phyloP scores from a whole-genome alignment of 2,329 filamentous ascomycete genomes.

The Dothistroma pini region DNA sequence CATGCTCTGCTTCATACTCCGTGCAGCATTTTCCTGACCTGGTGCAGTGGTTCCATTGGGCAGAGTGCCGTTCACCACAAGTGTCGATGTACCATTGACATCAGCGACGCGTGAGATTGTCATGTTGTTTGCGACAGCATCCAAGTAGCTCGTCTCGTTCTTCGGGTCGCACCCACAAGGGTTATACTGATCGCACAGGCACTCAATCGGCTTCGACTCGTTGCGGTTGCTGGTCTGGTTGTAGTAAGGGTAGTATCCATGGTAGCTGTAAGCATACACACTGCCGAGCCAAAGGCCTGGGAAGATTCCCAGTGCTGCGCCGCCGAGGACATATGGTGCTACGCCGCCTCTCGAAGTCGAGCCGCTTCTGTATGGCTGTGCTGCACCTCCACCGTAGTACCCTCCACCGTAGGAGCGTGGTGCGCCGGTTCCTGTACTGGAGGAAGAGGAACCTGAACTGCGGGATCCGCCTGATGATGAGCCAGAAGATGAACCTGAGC shows the following conservation, averaged over 20 bases:
- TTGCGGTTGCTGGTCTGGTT: slow-evolving; percentile 49
- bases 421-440: slow-evolving; percentile 53
- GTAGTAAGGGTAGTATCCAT: slow-evolving; percentile 52
- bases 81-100: slow-evolving; percentile 56
- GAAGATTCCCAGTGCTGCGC: slow-evolving; percentile 52
- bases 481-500: slow-evolving; percentile 16
- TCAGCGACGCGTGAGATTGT: slow-evolving; percentile 58
- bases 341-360: slow-evolving; percentile 41
- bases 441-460: slow-evolving; percentile 20
- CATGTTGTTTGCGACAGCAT: slow-evolving; percentile 58
- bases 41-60: slow-evolving; percentile 47
- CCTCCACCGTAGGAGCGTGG: slow-evolving; percentile 58
- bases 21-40: slow-evolving; percentile 25
- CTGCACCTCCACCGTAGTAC: slow-evolving; percentile 65
- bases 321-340: slow-evolving; percentile 51
- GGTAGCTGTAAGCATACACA: slow-evolving; percentile 60
- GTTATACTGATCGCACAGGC: slow-evolving; percentile 56
- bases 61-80: slow-evolving; percentile 73
- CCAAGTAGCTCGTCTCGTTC: slow-evolving; percentile 57
- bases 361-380: slow-evolving; percentile 57
- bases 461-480: slow-evolving; percentile 18
- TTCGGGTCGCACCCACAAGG: slow-evolving; percentile 65
- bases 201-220: slow-evolving; percentile 59
- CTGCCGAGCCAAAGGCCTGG: slow-evolving; percentile 63
- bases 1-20: slow-evolving; percentile 10